Evolutionary conservation across 2,329 filamentous ascomycete species (phyloP), one percentile per base, ranked within the genome.

Genomic region (Atkinsonella texensis): DNA sequence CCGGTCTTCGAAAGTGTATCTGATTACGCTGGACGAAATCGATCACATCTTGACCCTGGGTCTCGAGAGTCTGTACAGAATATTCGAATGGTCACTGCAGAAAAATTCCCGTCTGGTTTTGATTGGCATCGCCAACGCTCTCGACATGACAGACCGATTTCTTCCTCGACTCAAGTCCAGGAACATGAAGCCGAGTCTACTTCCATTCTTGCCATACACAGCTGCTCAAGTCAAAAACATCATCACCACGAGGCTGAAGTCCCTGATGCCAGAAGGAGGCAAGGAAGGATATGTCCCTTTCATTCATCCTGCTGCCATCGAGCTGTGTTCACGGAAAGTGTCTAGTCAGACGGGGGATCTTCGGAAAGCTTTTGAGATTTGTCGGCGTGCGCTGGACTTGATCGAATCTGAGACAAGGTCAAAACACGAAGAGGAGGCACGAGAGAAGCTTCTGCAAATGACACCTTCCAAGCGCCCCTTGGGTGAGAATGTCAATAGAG

Each of bases 81-180:
- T 98, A n/a, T 96, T 98, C 59, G 90, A 96, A 65, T 97, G 91
- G 90, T 94, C 93, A 1, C 73, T 98, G 61, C 81, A 88, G 55
- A 83, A 83, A 56, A 79, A 80, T 1, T 96, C 93, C 0, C 81
- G 80, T 18, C 81, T 98, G 5, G 74, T 93, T 38, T 74, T 98
- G 17, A 80, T 98, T 48, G 93, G 93, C 46, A 95, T 98, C 62
- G 93, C 93, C 59, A 98, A 98, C 62, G 93, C 93, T 4, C 75
- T 98, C 50, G 93, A 98, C 64, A 74, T 98, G 52, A 98, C 93
- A 0, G 93, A 97, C 64, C 87, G 93, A 10, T 95, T 96, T 60
- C 76, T 98, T 18, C 93, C 93, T 48, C 85, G 91, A 49, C 79
- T 98, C 55, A 97, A 97, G 72, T 83, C 89, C 18, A 87, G 89